Evolutionary conservation across 768 basidiomycete species (phyloP).

Genomic region (Botryobasidium botryosum): DNA sequence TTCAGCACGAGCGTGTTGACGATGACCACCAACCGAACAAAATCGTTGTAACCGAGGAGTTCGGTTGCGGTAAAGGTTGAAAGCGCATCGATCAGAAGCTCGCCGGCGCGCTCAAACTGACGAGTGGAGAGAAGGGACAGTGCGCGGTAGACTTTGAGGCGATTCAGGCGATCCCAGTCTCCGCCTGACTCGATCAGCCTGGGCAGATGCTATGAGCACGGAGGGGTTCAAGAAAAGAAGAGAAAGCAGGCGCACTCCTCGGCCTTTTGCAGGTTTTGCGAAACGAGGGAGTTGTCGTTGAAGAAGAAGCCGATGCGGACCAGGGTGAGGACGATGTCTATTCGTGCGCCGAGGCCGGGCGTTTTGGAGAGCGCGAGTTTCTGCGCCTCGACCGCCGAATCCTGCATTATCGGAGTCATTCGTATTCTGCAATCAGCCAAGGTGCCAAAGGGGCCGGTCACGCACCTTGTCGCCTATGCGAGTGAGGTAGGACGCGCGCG

Average conservation of each 20-base stretch:
- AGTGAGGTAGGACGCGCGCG: conserved; percentile 70
- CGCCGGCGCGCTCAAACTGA: conserved; percentile 78
- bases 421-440: not conserved
- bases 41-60: conserved; percentile 73
- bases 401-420: conserved; percentile 27
- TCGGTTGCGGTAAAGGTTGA: conserved; percentile 92
- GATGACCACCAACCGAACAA: conserved; percentile 72
- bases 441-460: not conserved
- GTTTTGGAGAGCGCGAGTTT: conserved; percentile 79
- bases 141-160: conserved; percentile 89
- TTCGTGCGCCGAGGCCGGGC: conserved; percentile 79
- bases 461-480: conserved; percentile 68
- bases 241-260: conserved; percentile 38
- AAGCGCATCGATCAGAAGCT: conserved; percentile 76
- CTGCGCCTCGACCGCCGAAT: conserved; percentile 64
- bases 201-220: not conserved
- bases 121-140: conserved; percentile 72
- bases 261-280: conserved; percentile 54
- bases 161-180: conserved; percentile 94
- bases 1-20: conserved; percentile 59
- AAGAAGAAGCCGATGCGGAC: conserved; percentile 87
- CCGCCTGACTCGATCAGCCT: conserved; percentile 89
- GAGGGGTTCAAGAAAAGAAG: not conserved
- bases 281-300: conserved; percentile 55
- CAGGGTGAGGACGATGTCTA: conserved; percentile 81